These are phyloP conservation scores for Oryza coarctata DNA, from an alignment of 176 grass and related monocot genomes.

Conservation along the genomic window DNA sequence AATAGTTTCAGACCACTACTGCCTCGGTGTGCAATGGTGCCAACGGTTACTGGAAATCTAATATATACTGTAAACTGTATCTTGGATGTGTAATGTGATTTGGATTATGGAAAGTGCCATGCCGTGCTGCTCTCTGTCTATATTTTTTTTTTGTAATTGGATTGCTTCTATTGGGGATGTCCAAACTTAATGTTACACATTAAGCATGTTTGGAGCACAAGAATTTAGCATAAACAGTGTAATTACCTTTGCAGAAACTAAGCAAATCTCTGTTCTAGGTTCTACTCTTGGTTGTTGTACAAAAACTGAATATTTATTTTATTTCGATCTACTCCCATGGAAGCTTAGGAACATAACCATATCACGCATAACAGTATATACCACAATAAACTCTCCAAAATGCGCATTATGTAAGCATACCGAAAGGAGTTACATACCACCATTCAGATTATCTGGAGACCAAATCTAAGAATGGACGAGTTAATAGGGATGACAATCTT, in stretches of 20 bases:
- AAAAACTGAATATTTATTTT: no score
- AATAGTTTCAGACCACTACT: background rate
- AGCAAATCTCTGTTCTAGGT: background rate
- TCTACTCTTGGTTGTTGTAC: background rate
- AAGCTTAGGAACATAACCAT: no score
- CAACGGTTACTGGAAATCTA: background rate
- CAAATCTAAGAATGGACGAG: background rate
- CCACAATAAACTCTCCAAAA: constrained; percentile 15
- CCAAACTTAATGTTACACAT: background rate
- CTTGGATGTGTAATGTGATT: background rate
- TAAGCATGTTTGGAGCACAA: background rate
- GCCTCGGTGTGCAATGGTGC: background rate
- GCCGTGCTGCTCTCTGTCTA: background rate
- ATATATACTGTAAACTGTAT: background rate
- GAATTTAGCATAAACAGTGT: background rate
- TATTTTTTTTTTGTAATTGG: background rate
- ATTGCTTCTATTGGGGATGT: background rate
- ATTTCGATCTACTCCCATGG: no score
- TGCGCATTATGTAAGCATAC: background rate
- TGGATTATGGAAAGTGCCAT: background rate
- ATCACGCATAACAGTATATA: background rate
- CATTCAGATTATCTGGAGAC: background rate
- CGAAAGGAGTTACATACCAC: background rate
- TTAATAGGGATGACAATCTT: no score
- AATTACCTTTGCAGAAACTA: background rate